Evolutionary conservation across 2,329 filamentous ascomycete genomes (phyloP).

Genomic region (Pseudogymnoascus sp.): DNA sequence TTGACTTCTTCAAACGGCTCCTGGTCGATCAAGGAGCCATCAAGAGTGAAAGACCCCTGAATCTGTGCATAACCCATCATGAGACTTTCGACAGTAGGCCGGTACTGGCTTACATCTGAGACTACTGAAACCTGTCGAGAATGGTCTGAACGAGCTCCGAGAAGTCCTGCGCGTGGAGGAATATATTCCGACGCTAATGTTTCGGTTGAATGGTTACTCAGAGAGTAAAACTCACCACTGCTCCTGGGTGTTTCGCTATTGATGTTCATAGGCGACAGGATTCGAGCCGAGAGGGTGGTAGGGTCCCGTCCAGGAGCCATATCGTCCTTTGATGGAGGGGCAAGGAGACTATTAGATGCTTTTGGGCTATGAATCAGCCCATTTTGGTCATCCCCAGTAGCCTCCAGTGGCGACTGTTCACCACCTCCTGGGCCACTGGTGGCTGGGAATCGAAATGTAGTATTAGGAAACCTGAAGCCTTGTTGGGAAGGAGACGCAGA

Average conservation of each 20-base stretch:
- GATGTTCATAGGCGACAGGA: slow-evolving; percentile 70
- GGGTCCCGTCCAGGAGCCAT: slow-evolving; percentile 48
- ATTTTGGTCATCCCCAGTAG: background rate
- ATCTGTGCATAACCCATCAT: slow-evolving; percentile 99
- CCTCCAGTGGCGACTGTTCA: slow-evolving; percentile 20
- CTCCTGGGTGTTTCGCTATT: slow-evolving; percentile 73
- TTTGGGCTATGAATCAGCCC: background rate
- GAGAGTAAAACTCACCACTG: slow-evolving; percentile 88
- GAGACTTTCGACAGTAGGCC: slow-evolving; percentile 59
- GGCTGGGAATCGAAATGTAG: slow-evolving; percentile 15
- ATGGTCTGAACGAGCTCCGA: slow-evolving; percentile 35
- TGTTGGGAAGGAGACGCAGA: slow-evolving; percentile 29
- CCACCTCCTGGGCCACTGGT: slow-evolving; percentile 23
- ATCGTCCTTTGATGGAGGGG: slow-evolving; percentile 22
- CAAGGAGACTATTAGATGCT: slow-evolving; percentile 12
- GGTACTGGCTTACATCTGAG: slow-evolving; percentile 34
- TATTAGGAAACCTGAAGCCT: slow-evolving; percentile 48
- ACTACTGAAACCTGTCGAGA: slow-evolving; percentile 37
- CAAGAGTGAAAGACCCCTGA: slow-evolving; percentile 82
- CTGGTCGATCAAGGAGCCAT: slow-evolving; percentile 84
- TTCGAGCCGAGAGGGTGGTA: slow-evolving; percentile 52
- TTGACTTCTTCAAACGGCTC: slow-evolving; percentile 93
- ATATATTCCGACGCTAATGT: slow-evolving; percentile 87
- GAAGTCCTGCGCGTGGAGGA: slow-evolving; percentile 38
- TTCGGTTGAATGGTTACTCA: slow-evolving; percentile 92